Evolutionary conservation across 371 early-diverging fungal species (phyloP).

Genomic region (Mucor piriformis): DNA sequence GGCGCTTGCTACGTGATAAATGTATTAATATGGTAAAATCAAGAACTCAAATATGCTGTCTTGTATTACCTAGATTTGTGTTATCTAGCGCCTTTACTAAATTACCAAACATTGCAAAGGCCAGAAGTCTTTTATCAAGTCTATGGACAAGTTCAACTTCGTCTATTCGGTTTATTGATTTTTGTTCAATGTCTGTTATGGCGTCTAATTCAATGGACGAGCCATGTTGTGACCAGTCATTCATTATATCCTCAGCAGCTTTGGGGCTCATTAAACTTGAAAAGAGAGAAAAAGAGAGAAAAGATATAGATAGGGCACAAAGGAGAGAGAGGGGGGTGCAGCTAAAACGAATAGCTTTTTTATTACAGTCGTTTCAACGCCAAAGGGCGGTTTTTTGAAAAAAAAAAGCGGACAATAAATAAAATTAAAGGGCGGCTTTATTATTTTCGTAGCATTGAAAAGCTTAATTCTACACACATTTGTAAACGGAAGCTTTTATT

Average conservation of each 20-base stretch:
- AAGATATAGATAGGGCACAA: neutral
- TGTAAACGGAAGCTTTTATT: too few species aligned
- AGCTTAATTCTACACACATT: too few species aligned
- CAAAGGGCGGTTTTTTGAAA: too few species aligned
- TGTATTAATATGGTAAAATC: neutral
- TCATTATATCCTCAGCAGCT: neutral
- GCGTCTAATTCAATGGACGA: neutral
- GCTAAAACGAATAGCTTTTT: neutral
- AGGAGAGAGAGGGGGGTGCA: neutral
- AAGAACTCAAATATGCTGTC: neutral
- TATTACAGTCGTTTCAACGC: neutral
- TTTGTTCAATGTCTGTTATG: neutral
- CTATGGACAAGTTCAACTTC: conserved; percentile 36
- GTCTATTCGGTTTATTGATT: conserved; percentile 6
- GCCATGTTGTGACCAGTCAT: neutral
- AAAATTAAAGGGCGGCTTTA: too few species aligned
- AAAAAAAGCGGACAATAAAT: too few species aligned
- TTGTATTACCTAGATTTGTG: conserved; percentile 37
- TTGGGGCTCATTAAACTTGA: neutral
- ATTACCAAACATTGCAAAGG: conserved; percentile 53
- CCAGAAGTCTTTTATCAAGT: conserved; percentile 38
- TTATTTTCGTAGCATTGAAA: too few species aligned
- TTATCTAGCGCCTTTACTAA: conserved; percentile 47
- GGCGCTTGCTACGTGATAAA: conserved; percentile 33
- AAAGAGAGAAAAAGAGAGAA: neutral